Base-by-base conservation (phyloP, 129 eudicot genomes). In the Escallonia herrerae region DNA sequence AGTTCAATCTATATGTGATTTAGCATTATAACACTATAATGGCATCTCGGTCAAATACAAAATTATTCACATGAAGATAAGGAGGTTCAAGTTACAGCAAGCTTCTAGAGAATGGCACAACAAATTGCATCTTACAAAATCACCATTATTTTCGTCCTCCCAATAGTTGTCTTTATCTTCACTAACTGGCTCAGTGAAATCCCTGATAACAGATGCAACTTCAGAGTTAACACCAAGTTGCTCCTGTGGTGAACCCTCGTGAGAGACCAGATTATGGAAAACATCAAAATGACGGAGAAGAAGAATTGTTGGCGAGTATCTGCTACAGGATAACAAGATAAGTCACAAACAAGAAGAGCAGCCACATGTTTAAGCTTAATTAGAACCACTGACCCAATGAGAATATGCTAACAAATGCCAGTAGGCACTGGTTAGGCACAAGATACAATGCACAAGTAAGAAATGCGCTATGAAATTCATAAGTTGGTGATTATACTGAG, bases 271-370 rank as follows among this genome's bases (percentile, higher is more conserved):
- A 75, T 83, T 77, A 56, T 81, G 75, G 68, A 85, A 86, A 62
- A 85, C 89, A 73, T 91, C 95, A 79, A 87, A 91, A 76, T 87
- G 86, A 11, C 95, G 96, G 66, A 91, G 94, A 33, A 91, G 90
- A 77, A 91, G 90, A 74, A 91, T 85, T 50, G 97, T 82, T 43
- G 97, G 97, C 15, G 89, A 72, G 72, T 91, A 91, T 73, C 97
- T 91, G 85, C 65, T 64, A 65, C 40, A 52, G 63, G 43, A 67
- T 47, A 54, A 59, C 33, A 22, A 22, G 33, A 22, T 22, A 22
- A 22, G 33, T 22, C 33, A 22, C 33, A 22, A 22, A 22, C 33
- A 22, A 62, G 60, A 58, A 47, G 40, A 10, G 40, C 48, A 37
- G 33, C 52, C 22, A 44, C 52, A 14, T 40, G 62, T 38, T 50